A percentile compares a stretch with the other conserved stretches of the same genome.
Evolutionary conservation across 345 rosid species (phyloP).

Genomic region (Aquilaria yunnanensis): DNA sequence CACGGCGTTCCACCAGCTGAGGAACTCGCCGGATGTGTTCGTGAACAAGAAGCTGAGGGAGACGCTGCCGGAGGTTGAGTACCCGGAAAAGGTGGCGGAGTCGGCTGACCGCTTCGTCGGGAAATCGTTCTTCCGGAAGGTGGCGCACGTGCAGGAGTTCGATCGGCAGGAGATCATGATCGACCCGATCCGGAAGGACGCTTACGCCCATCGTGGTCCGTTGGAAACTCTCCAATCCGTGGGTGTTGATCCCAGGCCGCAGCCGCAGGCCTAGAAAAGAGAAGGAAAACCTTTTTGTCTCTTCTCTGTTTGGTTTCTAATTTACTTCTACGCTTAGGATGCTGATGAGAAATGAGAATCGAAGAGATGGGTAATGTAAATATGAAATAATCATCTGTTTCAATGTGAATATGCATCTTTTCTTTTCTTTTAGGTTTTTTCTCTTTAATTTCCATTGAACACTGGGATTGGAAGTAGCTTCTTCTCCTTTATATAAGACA

Average conservation of each 20-base stretch:
- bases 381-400: no score
- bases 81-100: slow-evolving; percentile 45
- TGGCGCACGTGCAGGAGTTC: slow-evolving; percentile 48
- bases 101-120: slow-evolving; percentile 38
- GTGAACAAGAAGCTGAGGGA: slow-evolving; percentile 64
- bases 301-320: no score
- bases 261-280: no score
- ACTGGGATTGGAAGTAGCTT: no score
- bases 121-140: slow-evolving; percentile 63
- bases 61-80: slow-evolving; percentile 67
- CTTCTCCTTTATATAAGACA: no score
- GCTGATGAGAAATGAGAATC: no score
- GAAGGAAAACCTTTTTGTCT: no score
- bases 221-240: slow-evolving; percentile 49
- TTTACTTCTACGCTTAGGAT: no score
- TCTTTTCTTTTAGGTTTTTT: no score
- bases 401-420: no score
- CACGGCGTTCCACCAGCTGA: slow-evolving; percentile 59
- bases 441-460: no score
- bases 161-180: slow-evolving; percentile 22
- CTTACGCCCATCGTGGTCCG: slow-evolving; percentile 24
- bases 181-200: slow-evolving; percentile 27
- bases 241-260: slow-evolving; percentile 44
- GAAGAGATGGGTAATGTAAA: no score
- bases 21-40: slow-evolving; percentile 50